Evolutionary conservation across 768 basidiomycete species (phyloP), one percentile per base, ranked within the genome.

Genomic region (Heimioporus sp.): DNA sequence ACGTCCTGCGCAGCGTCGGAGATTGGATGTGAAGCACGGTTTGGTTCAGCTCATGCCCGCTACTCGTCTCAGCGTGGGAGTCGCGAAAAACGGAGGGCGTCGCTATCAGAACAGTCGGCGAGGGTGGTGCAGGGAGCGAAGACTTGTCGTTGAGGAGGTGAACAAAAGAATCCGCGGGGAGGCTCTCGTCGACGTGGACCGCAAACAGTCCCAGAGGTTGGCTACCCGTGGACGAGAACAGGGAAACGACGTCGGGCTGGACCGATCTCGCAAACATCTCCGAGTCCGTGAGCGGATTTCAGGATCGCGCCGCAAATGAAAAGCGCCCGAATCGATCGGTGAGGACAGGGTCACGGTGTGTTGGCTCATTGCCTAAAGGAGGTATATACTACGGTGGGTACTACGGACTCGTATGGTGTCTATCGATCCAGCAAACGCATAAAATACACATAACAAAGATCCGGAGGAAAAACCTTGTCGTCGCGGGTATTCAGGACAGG

Each of bases 21-120:
- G 87, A 90, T 60, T 92, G 90, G 43, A 92, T 76, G 55, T 92
- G 89, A 13, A 92, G 76, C 2, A 90, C 87, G 1, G 82, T 85
- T 64, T 90, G 86, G 52, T 75, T 71, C 5, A 90, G 72, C 30
- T 62, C 42, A 53, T 65, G 65, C 10, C 70, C 67, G 47, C 41
- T 73, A 63, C 61, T 75, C 62, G 58, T 61, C 39, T 66, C 61
- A 39, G 57, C 59, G 43, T 53, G 55, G 40, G 58, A 70, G 49
- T 70, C 67, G 13, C 58, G 54, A 49, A 60, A 65, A 32, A 69
- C 51, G 13, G 59, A 54, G 16, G 79, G 76, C 7, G 73, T 69
- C 30, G 68, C 61, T 38, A 87, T 76, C 39, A 83, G 69, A 5
- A 53, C 62, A 35, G 74, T 73, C 4, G 84, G 81, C 21, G 71